Evolutionary conservation across 2,329 filamentous ascomycete species (phyloP).

Genomic region (Ceratocystis destructans): DNA sequence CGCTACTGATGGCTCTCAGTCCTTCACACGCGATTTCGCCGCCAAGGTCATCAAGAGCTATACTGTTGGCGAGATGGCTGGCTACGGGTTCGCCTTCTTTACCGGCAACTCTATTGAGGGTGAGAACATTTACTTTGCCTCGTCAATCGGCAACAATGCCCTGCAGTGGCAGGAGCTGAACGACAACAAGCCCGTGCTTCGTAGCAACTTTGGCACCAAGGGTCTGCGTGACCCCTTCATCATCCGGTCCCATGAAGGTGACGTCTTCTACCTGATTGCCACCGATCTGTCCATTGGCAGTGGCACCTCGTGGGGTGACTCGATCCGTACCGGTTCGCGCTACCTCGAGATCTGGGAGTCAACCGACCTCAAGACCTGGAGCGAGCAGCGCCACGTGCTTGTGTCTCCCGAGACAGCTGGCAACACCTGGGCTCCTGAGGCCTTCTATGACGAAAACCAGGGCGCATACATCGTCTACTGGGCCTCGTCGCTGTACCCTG

Average conservation of each 20-base stretch:
- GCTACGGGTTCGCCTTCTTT: conserved; percentile 41
- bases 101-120: conserved; percentile 32
- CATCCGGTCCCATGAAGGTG: conserved; percentile 36
- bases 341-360: conserved; percentile 43
- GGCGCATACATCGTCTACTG: conserved; percentile 35
- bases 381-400: conserved; percentile 35
- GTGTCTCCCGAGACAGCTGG: conserved; percentile 37
- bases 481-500: conserved; percentile 32
- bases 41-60: conserved; percentile 27
- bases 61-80: conserved; percentile 28
- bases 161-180: conserved; percentile 39
- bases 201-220: conserved; percentile 34
- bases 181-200: conserved; percentile 32
- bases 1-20: conserved; percentile 22
- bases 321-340: conserved; percentile 34
- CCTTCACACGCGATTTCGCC: conserved; percentile 23
- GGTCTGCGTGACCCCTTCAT: conserved; percentile 41
- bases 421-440: conserved; percentile 42
- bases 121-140: conserved; percentile 40
- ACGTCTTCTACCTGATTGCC: conserved; percentile 38
- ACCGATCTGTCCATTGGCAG: conserved; percentile 42
- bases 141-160: conserved; percentile 39
- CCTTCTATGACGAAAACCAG: conserved; percentile 34
- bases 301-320: conserved; percentile 38
- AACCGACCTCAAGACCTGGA: conserved; percentile 37